A percentile compares a stretch with the other conserved stretches of the same genome.
Evolutionary conservation across 1,139 yeast genomes (phyloP).

Genomic region (Yamadazyma diospyri): DNA sequence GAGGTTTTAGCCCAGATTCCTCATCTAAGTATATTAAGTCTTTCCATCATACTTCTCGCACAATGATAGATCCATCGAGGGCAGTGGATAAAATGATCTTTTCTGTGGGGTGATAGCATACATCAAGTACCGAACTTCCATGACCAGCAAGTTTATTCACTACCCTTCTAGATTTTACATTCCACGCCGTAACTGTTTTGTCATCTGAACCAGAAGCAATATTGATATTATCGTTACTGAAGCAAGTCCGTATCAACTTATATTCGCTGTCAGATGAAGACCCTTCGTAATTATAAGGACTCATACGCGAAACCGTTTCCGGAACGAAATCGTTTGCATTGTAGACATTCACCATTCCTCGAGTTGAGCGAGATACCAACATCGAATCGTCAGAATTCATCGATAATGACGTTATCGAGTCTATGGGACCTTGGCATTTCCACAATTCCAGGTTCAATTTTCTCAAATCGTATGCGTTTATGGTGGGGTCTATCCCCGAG

Average conservation of each 20-base stretch:
- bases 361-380: conserved; percentile 54
- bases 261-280: conserved; percentile 53
- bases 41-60: conserved; percentile 29
- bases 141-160: conserved; percentile 56
- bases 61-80: conserved; percentile 47
- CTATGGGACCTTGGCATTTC: conserved; percentile 43
- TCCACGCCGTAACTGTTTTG: conserved; percentile 58
- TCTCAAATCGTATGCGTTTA: conserved; percentile 56
- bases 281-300: conserved; percentile 53
- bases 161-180: conserved; percentile 47
- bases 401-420: conserved; percentile 51
- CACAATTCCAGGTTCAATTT: conserved; percentile 40
- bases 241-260: conserved; percentile 46
- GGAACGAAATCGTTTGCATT: conserved; percentile 48
- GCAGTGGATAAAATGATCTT: conserved; percentile 44
- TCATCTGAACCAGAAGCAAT: conserved; percentile 65
- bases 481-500: conserved; percentile 66
- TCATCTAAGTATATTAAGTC: too few relatives aligned
- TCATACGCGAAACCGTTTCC: conserved; percentile 33
- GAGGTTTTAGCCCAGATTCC: conserved; percentile 17
- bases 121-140: conserved; percentile 57
- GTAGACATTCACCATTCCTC: conserved; percentile 54
- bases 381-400: conserved; percentile 49
- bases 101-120: conserved; percentile 42
- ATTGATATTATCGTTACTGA: conserved; percentile 33